Evolutionary conservation across 2,329 filamentous ascomycete genomes (phyloP).

Genomic region (Pseudocercospora cruenta): DNA sequence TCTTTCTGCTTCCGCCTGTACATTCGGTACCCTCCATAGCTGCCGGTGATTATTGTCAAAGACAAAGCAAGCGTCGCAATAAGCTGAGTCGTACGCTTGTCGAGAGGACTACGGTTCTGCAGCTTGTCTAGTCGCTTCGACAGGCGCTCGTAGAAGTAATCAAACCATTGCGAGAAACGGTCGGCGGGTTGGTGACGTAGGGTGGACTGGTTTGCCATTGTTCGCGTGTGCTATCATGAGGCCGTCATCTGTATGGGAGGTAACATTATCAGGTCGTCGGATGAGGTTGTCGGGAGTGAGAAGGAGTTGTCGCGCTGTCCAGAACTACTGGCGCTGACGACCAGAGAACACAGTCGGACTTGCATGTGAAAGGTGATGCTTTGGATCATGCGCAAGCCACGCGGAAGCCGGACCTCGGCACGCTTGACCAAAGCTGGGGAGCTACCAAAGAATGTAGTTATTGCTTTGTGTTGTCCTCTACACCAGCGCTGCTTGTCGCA

Average conservation of each 20-base stretch:
- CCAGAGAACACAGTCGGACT: neutral
- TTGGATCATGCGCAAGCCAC: constrained; percentile 2
- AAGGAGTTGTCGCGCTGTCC: neutral
- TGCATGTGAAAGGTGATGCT: constrained; percentile 5
- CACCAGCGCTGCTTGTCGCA: neutral
- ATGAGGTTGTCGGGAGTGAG: neutral
- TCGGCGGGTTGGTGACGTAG: constrained; percentile 52
- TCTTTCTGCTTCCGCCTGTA: constrained; percentile 75
- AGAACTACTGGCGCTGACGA: neutral
- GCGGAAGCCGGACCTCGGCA: constrained; percentile 4
- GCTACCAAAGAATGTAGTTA: neutral
- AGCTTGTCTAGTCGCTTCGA: constrained; percentile 53
- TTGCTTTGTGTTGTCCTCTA: neutral
- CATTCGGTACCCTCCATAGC: constrained; percentile 77
- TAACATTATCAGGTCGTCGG: neutral
- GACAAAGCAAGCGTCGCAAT: constrained; percentile 76
- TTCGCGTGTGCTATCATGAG: neutral
- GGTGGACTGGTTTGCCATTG: constrained; percentile 87
- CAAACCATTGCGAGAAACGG: constrained; percentile 38
- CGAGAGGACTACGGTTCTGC: constrained; percentile 56
- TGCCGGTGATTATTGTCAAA: constrained; percentile 75
- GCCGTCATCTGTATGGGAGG: neutral
- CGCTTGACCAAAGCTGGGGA: neutral
- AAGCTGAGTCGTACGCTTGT: constrained; percentile 72
- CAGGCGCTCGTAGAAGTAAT: constrained; percentile 49